These are phyloP conservation scores for Saccharomycopsis guyanensis DNA, from an alignment of 805 yeast genomes.

Conservation along the genomic window DNA sequence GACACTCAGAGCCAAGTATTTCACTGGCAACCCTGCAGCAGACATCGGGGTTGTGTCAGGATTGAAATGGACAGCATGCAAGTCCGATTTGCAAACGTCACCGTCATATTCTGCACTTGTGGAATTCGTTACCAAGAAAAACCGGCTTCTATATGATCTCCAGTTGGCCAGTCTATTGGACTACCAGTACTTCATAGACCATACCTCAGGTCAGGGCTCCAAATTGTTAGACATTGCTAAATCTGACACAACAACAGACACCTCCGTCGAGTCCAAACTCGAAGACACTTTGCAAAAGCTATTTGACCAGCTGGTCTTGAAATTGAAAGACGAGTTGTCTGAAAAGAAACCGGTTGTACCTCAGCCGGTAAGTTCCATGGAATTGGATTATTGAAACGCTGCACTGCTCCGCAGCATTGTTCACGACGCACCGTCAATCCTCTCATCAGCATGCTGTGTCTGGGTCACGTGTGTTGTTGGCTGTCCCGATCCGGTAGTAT, in stretches of 20 bases:
- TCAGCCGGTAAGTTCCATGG: constrained; percentile 5
- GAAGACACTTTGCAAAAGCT: neutral
- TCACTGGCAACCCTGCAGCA: constrained; percentile 9
- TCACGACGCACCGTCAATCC: no score
- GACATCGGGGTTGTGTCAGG: constrained; percentile 1
- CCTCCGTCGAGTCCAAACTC: neutral
- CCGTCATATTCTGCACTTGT: constrained; percentile 2
- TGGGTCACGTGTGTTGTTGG: no score
- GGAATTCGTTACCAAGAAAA: constrained; percentile 6
- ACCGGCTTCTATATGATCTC: constrained; percentile 4
- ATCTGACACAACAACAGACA: neutral
- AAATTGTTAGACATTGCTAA: neutral
- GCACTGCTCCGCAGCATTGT: no score
- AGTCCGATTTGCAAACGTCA: neutral
- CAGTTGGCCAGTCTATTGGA: constrained; percentile 7
- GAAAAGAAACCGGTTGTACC: neutral
- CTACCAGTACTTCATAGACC: constrained; percentile 6
- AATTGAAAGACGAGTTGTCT: constrained; percentile 12
- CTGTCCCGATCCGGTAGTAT: neutral
- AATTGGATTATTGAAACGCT: constrained; percentile 5
- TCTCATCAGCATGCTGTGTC: no score
- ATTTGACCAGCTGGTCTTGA: neutral
- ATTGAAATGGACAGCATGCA: constrained; percentile 11
- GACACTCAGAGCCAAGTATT: neutral
- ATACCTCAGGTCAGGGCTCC: neutral